Conservation (phyloP, 2,329 filamentous ascomycete genomes). For the Berkeleyomyces basicola region DNA sequence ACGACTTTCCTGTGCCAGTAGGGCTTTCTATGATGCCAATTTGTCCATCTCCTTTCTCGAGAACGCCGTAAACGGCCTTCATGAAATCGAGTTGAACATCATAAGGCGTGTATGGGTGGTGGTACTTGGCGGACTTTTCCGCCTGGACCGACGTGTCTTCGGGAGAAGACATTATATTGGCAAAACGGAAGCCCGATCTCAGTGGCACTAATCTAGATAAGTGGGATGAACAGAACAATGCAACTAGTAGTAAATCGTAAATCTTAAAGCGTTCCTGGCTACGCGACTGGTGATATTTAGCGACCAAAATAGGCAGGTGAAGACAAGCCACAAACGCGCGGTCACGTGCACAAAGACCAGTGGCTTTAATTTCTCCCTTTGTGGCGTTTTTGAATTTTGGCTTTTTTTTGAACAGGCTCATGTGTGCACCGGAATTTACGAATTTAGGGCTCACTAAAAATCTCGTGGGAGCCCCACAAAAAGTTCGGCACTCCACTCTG, state of each 20-base stretch:
- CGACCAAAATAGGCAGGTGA: neutral
- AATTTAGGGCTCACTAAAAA: conserved; percentile 12
- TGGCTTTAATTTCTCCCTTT: no score
- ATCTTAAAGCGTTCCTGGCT: neutral
- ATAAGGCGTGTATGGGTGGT: conserved; percentile 79
- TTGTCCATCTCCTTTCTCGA: conserved; percentile 53
- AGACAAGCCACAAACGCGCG: conserved; percentile 2
- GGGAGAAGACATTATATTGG: neutral
- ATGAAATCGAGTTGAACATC: conserved; percentile 80
- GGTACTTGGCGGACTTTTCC: conserved; percentile 39
- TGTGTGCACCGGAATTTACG: neutral
- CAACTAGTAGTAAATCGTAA: neutral
- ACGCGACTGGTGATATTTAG: neutral
- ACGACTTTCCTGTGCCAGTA: conserved; percentile 82
- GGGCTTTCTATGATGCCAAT: conserved; percentile 84
- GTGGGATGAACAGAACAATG: neutral
- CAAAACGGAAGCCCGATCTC: neutral
- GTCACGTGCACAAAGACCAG: neutral
- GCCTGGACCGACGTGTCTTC: neutral
- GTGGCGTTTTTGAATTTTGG: conserved; percentile 3
- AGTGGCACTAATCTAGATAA: neutral
- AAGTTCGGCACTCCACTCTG: conserved; percentile 8
- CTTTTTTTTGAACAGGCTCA: conserved; percentile 1
- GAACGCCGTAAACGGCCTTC: conserved; percentile 61
- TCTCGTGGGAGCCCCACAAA: conserved; percentile 12